Evolutionary conservation across 345 rosid genomes (phyloP), one percentile per base, ranked within the genome.

Genomic region (Stellera chamaejasme): DNA sequence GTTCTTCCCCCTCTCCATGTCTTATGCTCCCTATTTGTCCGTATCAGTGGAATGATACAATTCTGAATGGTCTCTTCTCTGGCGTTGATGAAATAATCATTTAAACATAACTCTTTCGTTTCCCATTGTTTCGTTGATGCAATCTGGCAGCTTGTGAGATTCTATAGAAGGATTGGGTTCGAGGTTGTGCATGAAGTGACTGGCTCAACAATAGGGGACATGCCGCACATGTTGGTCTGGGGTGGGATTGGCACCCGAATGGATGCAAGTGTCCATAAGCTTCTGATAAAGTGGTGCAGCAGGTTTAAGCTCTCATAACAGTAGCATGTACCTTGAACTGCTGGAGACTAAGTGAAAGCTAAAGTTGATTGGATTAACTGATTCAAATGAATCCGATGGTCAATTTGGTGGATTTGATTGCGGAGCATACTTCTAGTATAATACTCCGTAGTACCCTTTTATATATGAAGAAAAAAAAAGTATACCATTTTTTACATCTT

Each of bases 181-280:
- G 56, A 78, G 66, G 72, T 56, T 4, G 87, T 82, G 73, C 72
- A 81, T 52, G 93, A 88, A 75, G 96, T 86, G 73, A 84, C 75
- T n/a, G 96, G 95, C 11, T 84, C 93, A 14, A 77, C 84, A 15
- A 59, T 86, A 12, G 87, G 82, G 54, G 96, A 88, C 72, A 59
- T 80, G 63, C 71, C 80, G 42, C 96, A 88, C 70, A 76, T 92
- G 95, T 72, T 92, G 66, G 82, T 78, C 10, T 92, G 96, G 95
- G 98, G 98, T 60, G 98, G 96, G 11, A 67, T 88, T 11, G 93
- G 96, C 46, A 92, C 96, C 43, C 79, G 87, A 48, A 88, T 92
- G 96, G 90, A 92, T 78, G 96, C 96, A 54, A 65, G 75, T 61
- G 64, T 83, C 45, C 80, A 74, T 62, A 75, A 78, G 55, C 93